Evolutionary conservation across 129 eudicot species (phyloP), one percentile per base, ranked within the genome.

Genomic region (Heracleum sosnowskyi): DNA sequence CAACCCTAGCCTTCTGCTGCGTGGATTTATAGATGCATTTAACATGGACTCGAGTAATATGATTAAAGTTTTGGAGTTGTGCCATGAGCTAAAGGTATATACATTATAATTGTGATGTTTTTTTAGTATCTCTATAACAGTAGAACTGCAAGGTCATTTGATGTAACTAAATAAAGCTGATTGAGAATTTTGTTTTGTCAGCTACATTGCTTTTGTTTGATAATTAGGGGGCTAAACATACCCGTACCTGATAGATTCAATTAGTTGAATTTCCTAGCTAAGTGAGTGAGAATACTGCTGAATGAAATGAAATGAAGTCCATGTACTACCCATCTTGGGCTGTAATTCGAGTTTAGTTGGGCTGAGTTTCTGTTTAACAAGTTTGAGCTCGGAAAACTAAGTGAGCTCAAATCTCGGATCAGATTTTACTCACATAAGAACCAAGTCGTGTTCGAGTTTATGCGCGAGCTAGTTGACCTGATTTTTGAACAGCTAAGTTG

Each of bases 31-130:
- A 57, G 90, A 92, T 76, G 72, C 90, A 13, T 47, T 88, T 69
- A 80, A 62, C 77, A 53, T 76, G 64, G 95, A 92, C 82, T 80
- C 81, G 4, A 94, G 87, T 51, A 84, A 79, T 75, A 81, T 85
- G 3, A 70, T 7, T 53, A 84, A 83, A 80, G 82, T 92, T 51
- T 85, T 90, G 85, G 99, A 95, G 76, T 80, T 87, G 64, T 95
- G 92, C 87, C 92, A 90, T 79, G 99, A 95, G 84, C 60, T 90
- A 45, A 95, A 95, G 99, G 99, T 95, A 73, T 39, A 41, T 79
- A 73, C 39, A 33, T 35, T 64, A 36, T 60, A 41, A 6, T 6
- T 49, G 33, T 2, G 44, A 44, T 51, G 68, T 72, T 1, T 11
- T 11, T 39, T 41, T 13, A 24, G 26, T 34, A 34, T 69, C 13